Evolutionary conservation across 2,329 filamentous ascomycete genomes (phyloP).

Genomic region (Colletotrichum spinosum): DNA sequence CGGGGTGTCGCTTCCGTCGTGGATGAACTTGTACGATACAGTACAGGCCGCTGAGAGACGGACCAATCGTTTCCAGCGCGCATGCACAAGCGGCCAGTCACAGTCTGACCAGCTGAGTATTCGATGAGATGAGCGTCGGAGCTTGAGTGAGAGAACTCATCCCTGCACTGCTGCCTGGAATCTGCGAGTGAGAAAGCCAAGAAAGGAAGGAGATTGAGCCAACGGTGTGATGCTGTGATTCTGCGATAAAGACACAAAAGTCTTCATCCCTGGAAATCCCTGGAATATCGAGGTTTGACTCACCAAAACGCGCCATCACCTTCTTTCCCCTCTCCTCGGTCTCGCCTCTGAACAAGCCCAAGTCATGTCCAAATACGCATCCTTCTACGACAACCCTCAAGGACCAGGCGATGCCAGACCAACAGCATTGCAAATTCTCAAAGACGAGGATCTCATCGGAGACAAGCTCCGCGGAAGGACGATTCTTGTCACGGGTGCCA

Average conservation of each 20-base stretch:
- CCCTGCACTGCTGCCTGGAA: conserved; percentile 3
- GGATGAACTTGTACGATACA: too few species aligned
- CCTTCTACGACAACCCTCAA: neutral
- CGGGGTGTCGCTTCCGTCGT: too few species aligned
- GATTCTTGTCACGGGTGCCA: conserved; percentile 48
- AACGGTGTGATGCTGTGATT: neutral
- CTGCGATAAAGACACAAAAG: neutral
- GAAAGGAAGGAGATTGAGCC: neutral
- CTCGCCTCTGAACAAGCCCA: neutral
- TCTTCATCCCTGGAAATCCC: neutral
- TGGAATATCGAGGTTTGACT: neutral
- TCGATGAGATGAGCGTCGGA: neutral
- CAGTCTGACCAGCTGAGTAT: too few species aligned
- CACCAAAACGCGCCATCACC: neutral
- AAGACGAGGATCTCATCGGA: conserved; percentile 23
- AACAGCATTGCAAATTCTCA: conserved; percentile 33
- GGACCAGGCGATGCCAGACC: conserved; percentile 35
- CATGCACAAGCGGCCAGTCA: neutral
- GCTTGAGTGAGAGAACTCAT: neutral
- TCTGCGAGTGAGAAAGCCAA: neutral
- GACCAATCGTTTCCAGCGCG: neutral
- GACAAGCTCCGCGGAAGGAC: neutral
- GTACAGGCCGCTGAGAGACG: too few species aligned
- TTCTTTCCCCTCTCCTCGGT: too few species aligned
- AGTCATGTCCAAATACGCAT: neutral